Evolutionary conservation across 805 yeast species (phyloP).

Genomic region (Barnettozyma populi): DNA sequence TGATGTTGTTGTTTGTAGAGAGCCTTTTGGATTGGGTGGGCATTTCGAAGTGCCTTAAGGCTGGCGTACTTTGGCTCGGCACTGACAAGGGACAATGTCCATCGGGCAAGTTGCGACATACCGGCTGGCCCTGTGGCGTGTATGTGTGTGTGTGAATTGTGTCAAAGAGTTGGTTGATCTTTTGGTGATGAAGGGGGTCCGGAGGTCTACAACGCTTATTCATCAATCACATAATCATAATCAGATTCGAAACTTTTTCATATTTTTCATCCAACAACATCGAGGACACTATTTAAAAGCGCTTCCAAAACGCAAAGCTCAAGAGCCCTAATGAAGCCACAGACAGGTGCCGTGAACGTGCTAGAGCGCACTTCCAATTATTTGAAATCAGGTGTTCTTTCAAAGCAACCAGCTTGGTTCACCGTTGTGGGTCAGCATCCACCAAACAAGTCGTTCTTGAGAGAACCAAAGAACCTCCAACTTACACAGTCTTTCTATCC

Average conservation of each 20-base stretch:
- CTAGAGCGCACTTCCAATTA: conserved; percentile 78
- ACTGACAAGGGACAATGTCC: not conserved
- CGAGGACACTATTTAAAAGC: too few species aligned
- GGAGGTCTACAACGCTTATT: not conserved
- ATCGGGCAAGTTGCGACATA: not conserved
- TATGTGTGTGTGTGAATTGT: not conserved
- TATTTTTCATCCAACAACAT: not conserved
- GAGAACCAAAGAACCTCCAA: conserved; percentile 20
- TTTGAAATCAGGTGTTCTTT: conserved; percentile 63
- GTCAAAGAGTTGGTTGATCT: not conserved
- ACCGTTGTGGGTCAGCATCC: conserved; percentile 79
- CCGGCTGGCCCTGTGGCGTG: not conserved
- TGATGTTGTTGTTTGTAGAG: not conserved
- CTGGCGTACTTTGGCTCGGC: not conserved
- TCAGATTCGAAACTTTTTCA: not conserved
- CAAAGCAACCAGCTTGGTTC: conserved; percentile 81
- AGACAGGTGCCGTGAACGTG: conserved; percentile 68
- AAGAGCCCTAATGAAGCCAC: conserved; percentile 53
- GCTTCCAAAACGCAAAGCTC: not conserved
- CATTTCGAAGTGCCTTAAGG: not conserved
- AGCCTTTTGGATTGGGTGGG: not conserved
- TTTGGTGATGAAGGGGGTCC: not conserved
- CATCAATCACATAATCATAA: not conserved
- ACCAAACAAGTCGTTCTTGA: conserved; percentile 55
- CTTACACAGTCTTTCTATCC: conserved; percentile 13